Base-by-base conservation (phyloP, 495 filamentous ascomycete genomes). In the Collariella sp. region DNA sequence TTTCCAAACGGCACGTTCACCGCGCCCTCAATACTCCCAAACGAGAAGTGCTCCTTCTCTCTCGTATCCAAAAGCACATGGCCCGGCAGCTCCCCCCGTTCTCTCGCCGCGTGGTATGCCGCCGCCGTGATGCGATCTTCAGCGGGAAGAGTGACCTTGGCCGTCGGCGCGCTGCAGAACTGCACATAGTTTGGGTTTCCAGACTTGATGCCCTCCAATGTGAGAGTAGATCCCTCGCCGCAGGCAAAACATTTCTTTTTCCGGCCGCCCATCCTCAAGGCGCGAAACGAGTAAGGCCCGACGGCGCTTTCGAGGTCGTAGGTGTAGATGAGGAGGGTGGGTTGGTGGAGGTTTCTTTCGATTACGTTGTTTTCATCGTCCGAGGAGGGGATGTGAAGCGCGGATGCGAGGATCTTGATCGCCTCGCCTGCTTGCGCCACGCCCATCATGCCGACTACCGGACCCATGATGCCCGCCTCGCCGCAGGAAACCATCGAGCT, bases 401-500 rank as follows among this genome's bases (percentile, higher is more conserved):
- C 68, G 0, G 70, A 62, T 0, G 77, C 75, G 18, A 97, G 73
- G 3, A 96, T 65, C 62, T 95, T 95, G 62, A 98, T 85, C 7
- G 90, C 82, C 68, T 96, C 89, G 31, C 91, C 72, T 0, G 93
- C 93, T 70, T 96, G 90, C 38, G 95, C 69, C 2, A 95, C 84
- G 5, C 93, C 93, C 91, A 98, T 96, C 10, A 86, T 79, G 1
- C 93, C 93, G 0, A 98, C 93, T 0, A 96, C 91, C 0, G 93
- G 88, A 0, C 93, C 93, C 7, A 98, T 56, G 38, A 98, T 88
- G 2, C 93, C 93, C 1, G 88, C 89, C 62, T 98, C 93, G 13
- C 90, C 88, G 65, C 93, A 98, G 51, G 81, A 85, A 3, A 86
- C 72, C 2, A 95, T 81, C 41, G 78, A 86, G 36, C 83, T 83